phyloP scores from a whole-genome alignment of 2,329 filamentous ascomycete genomes.

The Ophiognomonia clavigignenti-juglandacearum region DNA sequence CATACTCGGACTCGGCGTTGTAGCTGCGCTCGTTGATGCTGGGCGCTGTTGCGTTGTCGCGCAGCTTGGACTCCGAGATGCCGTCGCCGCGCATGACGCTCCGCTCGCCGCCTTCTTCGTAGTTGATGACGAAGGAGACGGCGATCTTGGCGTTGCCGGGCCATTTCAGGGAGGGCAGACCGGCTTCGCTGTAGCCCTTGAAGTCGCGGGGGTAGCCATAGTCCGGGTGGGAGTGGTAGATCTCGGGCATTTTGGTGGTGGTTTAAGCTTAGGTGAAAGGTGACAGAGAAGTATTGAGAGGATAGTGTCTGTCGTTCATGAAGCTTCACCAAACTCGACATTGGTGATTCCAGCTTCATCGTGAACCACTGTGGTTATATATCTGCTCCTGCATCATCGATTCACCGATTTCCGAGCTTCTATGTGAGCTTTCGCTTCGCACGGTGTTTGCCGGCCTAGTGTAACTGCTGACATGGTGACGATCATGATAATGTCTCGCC shows the following conservation, averaged over 20 bases:
- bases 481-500: no score
- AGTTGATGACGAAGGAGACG: constrained; percentile 40
- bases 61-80: constrained; percentile 31
- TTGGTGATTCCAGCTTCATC: no score
- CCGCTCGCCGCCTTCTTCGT: constrained; percentile 36
- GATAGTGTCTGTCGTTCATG: no score
- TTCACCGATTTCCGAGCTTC: no score
- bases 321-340: neutral
- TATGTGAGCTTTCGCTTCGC: no score
- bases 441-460: no score
- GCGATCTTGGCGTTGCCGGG: constrained; percentile 38
- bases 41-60: constrained; percentile 32
- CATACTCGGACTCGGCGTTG: constrained; percentile 45
- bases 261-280: neutral
- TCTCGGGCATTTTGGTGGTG: constrained; percentile 3
- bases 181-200: constrained; percentile 36
- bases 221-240: constrained; percentile 18
- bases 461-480: no score
- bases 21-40: constrained; percentile 37
- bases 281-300: neutral
- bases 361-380: no score
- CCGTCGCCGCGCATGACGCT: constrained; percentile 33
- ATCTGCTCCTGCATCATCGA: no score
- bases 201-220: constrained; percentile 28
- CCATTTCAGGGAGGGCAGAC: constrained; percentile 32